Evolutionary conservation across 2,329 filamentous ascomycete genomes (phyloP), one percentile per base, ranked within the genome.

Genomic region (Colletotrichum abscissum): DNA sequence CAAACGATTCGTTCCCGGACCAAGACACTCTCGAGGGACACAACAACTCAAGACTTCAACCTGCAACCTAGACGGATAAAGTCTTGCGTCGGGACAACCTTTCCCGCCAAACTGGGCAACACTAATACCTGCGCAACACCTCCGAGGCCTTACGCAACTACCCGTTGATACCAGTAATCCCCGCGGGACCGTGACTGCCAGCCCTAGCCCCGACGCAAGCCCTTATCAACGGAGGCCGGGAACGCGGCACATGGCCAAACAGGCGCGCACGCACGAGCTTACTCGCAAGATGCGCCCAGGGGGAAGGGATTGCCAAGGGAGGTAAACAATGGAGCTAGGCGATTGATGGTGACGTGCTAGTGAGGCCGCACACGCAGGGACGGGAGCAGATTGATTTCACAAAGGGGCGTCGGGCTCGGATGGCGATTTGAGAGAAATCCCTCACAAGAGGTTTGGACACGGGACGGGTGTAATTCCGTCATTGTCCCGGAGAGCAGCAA

Each of bases 141-240:
- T n/a, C 14, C 26, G 12, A 42, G 56, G 14, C 54, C n/a, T 24
- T 9, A 24, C 46, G 59, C 49, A 65, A 5, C 52, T 30, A n/a
- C n/a, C 60, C 59, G 70, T 65, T 55, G 35, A 46, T 33, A 30
- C 28, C 11, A 35, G 11, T 11, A 26, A 62, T 26, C 35, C 54
- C 65, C 52, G 66, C 65, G 54, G 42, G 69, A 55, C 52, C 28
- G 19, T 26, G 4, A 33, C 46, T 38, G 54, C 30, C 59, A 73
- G 60, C 60, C 49, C 54, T 57, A 52, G 52, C 59, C 22, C 55
- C 22, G 24, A 46, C 24, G 33, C 33, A 26, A 56, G 16, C n/a
- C 35, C 14, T 7, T 65, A 24, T 24, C 56, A 19, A n/a, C 33
- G n/a, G 14, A 8, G 24, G 19, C 52, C 52, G 35, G 35, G 35